Conservation (phyloP, 2,329 filamentous ascomycete genomes). For the Dactylellina drechsleri region DNA sequence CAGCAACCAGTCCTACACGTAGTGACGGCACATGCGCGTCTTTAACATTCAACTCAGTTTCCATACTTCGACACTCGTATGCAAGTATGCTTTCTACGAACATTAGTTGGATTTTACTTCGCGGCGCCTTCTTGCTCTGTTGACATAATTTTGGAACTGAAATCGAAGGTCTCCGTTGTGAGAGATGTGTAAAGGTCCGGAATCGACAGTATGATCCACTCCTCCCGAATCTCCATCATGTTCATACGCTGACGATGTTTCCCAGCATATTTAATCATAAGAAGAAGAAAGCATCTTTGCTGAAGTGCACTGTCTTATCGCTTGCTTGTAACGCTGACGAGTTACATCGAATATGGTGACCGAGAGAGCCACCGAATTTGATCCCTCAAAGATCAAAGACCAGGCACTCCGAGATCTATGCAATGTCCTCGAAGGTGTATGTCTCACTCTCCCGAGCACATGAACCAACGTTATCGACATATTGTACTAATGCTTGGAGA, state of each 20-base stretch:
- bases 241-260: not conserved
- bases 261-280: not conserved
- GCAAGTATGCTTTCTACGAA: too few species aligned
- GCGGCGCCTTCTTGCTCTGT: too few species aligned
- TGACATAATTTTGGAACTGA: too few species aligned
- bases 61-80: too few species aligned
- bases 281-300: too few species aligned
- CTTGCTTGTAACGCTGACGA: not conserved
- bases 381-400: conserved; percentile 78
- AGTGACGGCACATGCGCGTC: conserved; percentile 16
- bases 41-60: conserved; percentile 16
- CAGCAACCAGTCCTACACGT: not conserved
- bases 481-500: conserved; percentile 57
- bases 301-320: not conserved
- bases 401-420: conserved; percentile 89
- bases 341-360: conserved; percentile 32
- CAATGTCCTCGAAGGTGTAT: conserved; percentile 91
- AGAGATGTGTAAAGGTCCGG: too few species aligned
- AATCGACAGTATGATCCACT: too few species aligned
- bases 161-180: too few species aligned
- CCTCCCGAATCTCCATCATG: not conserved
- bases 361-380: conserved; percentile 65
- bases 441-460: conserved; percentile 64
- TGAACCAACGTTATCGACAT: not conserved
- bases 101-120: too few species aligned